Evolutionary conservation across 768 basidiomycete genomes (phyloP).

Genomic region (Pisolithus albus): DNA sequence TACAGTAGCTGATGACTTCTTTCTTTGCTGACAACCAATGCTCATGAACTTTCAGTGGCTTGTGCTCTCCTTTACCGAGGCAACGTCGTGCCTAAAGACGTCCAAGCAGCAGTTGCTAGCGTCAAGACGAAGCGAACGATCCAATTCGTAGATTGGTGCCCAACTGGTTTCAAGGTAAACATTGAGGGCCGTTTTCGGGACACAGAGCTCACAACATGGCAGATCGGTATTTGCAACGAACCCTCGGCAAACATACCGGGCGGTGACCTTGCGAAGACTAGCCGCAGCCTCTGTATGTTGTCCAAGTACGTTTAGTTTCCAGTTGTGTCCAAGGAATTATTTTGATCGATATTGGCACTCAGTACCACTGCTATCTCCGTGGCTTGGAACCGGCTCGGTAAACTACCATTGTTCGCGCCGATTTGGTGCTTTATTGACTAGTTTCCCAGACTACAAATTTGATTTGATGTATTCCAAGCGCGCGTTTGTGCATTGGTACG

Average conservation of each 20-base stretch:
- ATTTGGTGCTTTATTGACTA: constrained; percentile 4
- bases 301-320: constrained; percentile 53
- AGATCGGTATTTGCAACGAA: constrained; percentile 97
- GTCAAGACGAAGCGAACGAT: constrained; percentile 99
- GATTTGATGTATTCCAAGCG: constrained; percentile 97
- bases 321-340: background rate
- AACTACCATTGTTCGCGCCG: constrained; percentile 10
- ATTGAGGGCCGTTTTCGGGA: background rate
- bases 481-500: constrained; percentile 91
- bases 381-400: constrained; percentile 86
- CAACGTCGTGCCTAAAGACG: constrained; percentile 96
- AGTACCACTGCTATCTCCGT: constrained; percentile 91
- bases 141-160: constrained; percentile 98
- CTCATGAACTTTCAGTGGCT: constrained; percentile 52
- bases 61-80: constrained; percentile 91
- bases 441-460: constrained; percentile 81
- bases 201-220: constrained; percentile 23
- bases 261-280: constrained; percentile 91
- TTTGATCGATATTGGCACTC: constrained; percentile 3
- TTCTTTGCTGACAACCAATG: constrained; percentile 6
- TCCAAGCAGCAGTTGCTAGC: constrained; percentile 82
- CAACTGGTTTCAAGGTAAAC: constrained; percentile 86
- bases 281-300: constrained; percentile 95
- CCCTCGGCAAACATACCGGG: constrained; percentile 87
- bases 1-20: constrained; percentile 62